phyloP scores from a whole-genome alignment of 192 early-diverging fungal species.

The Umbelopsis vinacea region DNA sequence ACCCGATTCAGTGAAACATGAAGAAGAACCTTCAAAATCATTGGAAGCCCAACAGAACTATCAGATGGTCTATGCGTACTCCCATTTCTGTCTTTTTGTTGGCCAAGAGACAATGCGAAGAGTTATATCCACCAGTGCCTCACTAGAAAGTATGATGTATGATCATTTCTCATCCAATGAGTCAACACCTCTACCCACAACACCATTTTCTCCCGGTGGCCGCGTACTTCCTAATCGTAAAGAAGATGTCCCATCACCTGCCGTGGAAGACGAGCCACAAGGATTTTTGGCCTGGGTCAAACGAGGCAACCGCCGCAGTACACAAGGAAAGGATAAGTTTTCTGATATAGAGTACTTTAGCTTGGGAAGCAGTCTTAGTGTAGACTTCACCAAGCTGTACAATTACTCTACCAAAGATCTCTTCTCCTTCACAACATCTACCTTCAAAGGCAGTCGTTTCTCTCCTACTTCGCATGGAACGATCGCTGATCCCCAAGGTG shows the following conservation, averaged over 20 bases:
- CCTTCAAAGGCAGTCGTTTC: background rate
- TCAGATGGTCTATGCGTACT: conserved; percentile 67
- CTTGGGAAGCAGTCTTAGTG: background rate
- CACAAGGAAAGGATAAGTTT: background rate
- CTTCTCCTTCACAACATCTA: background rate
- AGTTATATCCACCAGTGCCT: conserved; percentile 55
- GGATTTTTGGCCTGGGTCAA: conserved; percentile 9
- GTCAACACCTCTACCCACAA: conserved; percentile 29
- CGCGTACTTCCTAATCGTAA: conserved; percentile 20
- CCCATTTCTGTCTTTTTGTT: conserved; percentile 55
- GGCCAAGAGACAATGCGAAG: conserved; percentile 57
- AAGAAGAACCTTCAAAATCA: conserved; percentile 36
- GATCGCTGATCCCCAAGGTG: background rate
- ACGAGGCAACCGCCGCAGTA: background rate
- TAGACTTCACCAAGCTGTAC: conserved; percentile 34
- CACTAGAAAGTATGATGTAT: conserved; percentile 56
- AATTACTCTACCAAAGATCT: conserved; percentile 34
- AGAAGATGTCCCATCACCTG: background rate
- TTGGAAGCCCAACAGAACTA: conserved; percentile 54
- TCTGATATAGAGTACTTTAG: conserved; percentile 1
- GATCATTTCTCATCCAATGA: conserved; percentile 51
- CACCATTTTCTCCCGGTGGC: conserved; percentile 24
- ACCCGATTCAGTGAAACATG: conserved; percentile 20
- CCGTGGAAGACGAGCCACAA: background rate
- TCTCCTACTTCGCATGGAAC: background rate